Percentiles rank a stretch among this genome's conserved stretches.
Evolutionary conservation across 345 rosid species (phyloP).

Genomic region (Reutealis trisperma): DNA sequence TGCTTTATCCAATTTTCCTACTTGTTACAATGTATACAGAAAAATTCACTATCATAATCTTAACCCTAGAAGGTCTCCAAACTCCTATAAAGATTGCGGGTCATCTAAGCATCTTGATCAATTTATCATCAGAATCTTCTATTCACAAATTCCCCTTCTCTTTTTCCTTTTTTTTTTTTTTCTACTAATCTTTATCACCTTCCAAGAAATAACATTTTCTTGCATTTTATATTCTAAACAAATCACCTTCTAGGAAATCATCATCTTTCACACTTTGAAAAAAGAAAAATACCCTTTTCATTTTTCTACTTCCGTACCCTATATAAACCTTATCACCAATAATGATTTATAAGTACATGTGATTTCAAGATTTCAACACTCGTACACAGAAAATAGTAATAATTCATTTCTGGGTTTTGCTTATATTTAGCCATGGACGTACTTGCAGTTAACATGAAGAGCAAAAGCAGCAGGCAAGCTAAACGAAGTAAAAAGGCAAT

Average conservation of each 20-base stretch:
- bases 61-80: not conserved
- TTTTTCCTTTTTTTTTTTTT: conserved; percentile 13
- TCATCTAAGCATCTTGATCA: conserved; percentile 21
- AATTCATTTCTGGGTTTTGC: not conserved
- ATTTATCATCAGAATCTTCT: conserved; percentile 11
- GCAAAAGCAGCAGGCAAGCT: not conserved
- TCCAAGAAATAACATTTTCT: not conserved
- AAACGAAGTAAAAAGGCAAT: conserved; percentile 39
- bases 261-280: not conserved
- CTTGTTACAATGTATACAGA: conserved; percentile 11
- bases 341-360: no score
- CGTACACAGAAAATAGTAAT: not conserved
- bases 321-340: not conserved
- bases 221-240: not conserved
- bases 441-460: conserved; percentile 29
- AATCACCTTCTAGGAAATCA: conserved; percentile 42
- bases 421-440: conserved; percentile 24
- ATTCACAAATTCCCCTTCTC: not conserved
- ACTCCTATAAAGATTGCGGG: conserved; percentile 29
- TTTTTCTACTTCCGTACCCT: not conserved
- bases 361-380: not conserved
- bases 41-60: not conserved
- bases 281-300: not conserved
- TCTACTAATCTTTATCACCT: conserved; percentile 15
- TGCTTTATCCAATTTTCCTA: conserved; percentile 21